A percentile compares a stretch with the other conserved stretches of the same genome.
Conservation (phyloP, 352 stramenopile genomes). For the Phytophthora lateralis region DNA sequence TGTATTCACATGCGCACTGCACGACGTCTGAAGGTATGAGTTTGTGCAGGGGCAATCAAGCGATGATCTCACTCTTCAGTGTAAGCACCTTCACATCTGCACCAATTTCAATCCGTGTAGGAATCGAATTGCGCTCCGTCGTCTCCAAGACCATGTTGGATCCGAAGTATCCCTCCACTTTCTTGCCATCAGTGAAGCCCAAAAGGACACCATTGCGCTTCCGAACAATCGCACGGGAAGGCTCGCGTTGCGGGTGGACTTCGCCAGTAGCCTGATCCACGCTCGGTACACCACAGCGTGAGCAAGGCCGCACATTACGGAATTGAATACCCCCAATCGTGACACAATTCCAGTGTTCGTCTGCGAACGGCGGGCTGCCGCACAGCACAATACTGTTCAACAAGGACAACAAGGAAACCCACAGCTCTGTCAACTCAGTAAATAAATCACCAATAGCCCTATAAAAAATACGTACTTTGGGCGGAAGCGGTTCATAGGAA, state of each 20-base stretch:
- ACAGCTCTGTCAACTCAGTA: not conserved
- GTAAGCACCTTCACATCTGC: conserved; percentile 67
- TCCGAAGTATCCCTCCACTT: conserved; percentile 73
- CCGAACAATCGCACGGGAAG: conserved; percentile 52
- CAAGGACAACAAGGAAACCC: conserved; percentile 2
- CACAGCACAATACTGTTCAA: conserved; percentile 71
- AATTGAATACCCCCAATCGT: conserved; percentile 60
- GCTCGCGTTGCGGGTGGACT: conserved; percentile 49
- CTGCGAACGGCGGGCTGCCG: conserved; percentile 64
- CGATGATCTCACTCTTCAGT: conserved; percentile 61
- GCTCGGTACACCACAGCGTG: conserved; percentile 77
- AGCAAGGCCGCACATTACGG: conserved; percentile 76
- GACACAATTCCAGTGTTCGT: conserved; percentile 79
- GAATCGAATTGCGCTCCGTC: not conserved
- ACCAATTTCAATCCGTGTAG: conserved; percentile 46
- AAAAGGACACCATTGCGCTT: conserved; percentile 67
- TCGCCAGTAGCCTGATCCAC: conserved; percentile 74
- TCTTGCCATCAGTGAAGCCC: conserved; percentile 59
- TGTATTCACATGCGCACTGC: not conserved
- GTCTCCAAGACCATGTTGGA: conserved; percentile 72
- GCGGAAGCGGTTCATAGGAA: conserved; percentile 86
- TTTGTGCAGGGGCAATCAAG: conserved; percentile 32
- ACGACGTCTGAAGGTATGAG: not conserved
- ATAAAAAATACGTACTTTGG: conserved; percentile 52
- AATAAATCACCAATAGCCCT: not conserved